Base-by-base conservation (phyloP, 2,329 filamentous ascomycete genomes). In the Penicillium sp. region DNA sequence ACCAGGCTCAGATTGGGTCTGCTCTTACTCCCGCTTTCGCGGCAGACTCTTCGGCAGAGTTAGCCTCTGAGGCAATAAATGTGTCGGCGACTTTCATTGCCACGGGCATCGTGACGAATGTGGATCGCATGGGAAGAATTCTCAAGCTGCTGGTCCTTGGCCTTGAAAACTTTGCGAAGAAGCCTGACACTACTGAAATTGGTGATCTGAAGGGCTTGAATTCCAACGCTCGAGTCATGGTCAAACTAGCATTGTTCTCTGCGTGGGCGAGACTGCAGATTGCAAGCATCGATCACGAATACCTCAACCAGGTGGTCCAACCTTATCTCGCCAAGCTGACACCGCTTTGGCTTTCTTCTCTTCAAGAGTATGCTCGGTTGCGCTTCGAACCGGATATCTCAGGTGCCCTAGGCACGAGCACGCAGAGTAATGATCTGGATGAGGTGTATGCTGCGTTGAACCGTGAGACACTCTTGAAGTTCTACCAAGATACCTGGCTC, bases 31-130 rank as follows among this genome's bases (percentile, higher is more conserved):
- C 93, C 3, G 94, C 93, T 0, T 98, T 98, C 70, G 90, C 93
- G 1, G 85, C 85, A 3, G 93, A 98, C 67, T 98, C 93, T 0
- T 96, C 91, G 0, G 90, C 94, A 0, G 93, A 98, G 67, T 76
- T 98, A 13, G 94, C 93, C 6, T 90, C 93, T 0, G 91, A 96
- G 64, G 93, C 94, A 13, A 88, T 98, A 54, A 95, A 95, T 60
- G 93, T 98, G 6, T 98, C 93, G 62, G 93, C 91, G n/a, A 89
- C 87, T 1, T 98, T 98, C 69, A 94, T 98, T 61, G 87, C 91
- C 0, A 96, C 91, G 0, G 93, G 93, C 11, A 97, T 98, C 45
- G 93, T 98, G 7, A 96, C 89, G 0, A 93, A 97, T 67, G 83
- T 97, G 7, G 94, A 98, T 57, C 83, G 93, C n/a, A 98, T 98